Percentiles rank a stretch among this genome's conserved stretches.
These are phyloP conservation scores for Verticillium alfalfae DNA, from an alignment of 2,329 filamentous ascomycete species.

Conservation along the genomic window DNA sequence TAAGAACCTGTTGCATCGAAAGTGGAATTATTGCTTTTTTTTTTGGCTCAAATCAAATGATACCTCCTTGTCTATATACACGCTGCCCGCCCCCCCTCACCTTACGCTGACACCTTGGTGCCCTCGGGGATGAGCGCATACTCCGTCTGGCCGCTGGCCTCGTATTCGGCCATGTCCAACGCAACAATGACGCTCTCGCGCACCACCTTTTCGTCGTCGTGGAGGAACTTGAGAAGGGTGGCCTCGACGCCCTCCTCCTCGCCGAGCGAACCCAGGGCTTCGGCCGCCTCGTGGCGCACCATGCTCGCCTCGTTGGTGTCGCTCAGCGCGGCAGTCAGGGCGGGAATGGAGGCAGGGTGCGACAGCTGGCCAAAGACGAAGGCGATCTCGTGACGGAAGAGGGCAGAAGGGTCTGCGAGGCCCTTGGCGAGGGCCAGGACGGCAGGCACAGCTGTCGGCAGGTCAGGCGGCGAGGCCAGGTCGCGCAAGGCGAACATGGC, in stretches of 20 bases:
- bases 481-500: slow-evolving; percentile 98
- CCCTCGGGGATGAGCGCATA: slow-evolving; percentile 83
- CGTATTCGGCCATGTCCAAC: slow-evolving; percentile 95
- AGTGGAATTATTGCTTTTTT: neutral
- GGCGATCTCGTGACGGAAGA: slow-evolving; percentile 96
- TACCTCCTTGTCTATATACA: neutral
- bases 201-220: slow-evolving; percentile 90
- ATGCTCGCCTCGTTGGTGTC: slow-evolving; percentile 82
- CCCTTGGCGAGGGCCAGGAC: slow-evolving; percentile 81
- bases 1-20: slow-evolving; percentile 23
- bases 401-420: slow-evolving; percentile 76
- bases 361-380: slow-evolving; percentile 97
- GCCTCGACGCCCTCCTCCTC: slow-evolving; percentile 92
- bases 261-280: slow-evolving; percentile 89
- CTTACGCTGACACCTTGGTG: slow-evolving; percentile 31
- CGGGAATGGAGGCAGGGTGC: slow-evolving; percentile 94
- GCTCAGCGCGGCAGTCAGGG: slow-evolving; percentile 71
- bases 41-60: neutral
- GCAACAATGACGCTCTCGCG: slow-evolving; percentile 93
- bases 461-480: slow-evolving; percentile 85
- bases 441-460: slow-evolving; percentile 83
- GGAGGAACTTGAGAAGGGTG: slow-evolving; percentile 72
- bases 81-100: neutral
- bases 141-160: slow-evolving; percentile 81
- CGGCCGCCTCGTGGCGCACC: slow-evolving; percentile 96